These are phyloP conservation scores for Beta lomatogona DNA, from an alignment of 179 eudicot species.

Conservation along the genomic window DNA sequence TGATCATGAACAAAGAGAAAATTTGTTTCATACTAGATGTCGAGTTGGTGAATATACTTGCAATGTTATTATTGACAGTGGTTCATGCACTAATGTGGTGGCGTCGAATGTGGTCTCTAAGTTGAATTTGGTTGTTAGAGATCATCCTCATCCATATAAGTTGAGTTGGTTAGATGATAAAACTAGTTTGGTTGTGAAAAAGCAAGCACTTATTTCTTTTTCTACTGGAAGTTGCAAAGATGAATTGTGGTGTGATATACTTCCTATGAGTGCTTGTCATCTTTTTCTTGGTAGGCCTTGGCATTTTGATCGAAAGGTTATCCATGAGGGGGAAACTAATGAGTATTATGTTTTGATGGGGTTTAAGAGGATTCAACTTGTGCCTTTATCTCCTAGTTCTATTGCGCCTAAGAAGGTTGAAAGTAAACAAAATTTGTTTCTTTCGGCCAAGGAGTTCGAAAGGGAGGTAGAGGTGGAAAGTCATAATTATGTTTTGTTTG, in stretches of 20 bases:
- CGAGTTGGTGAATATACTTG: too few species aligned
- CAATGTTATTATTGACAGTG: too few species aligned
- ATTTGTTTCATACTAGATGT: too few species aligned
- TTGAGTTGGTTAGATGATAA: neutral
- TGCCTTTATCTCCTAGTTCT: too few species aligned
- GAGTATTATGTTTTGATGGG: neutral
- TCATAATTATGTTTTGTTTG: neutral
- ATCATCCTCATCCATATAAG: neutral
- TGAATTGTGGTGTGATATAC: neutral
- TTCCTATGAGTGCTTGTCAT: neutral
- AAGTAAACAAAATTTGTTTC: neutral
- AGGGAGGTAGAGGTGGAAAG: neutral
- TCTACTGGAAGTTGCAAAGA: neutral
- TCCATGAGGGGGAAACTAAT: neutral
- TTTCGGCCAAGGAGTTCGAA: neutral
- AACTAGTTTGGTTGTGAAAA: neutral
- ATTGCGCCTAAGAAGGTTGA: neutral
- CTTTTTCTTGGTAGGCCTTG: neutral
- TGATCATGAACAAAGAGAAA: too few species aligned
- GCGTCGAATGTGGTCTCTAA: too few species aligned
- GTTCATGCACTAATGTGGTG: too few species aligned
- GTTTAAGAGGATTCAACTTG: too few species aligned
- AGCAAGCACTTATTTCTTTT: neutral
- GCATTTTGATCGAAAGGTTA: neutral
- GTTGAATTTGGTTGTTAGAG: too few species aligned